These are phyloP conservation scores for Quercus rubra DNA, from an alignment of 306 rosid genomes.

Conservation along the genomic window DNA sequence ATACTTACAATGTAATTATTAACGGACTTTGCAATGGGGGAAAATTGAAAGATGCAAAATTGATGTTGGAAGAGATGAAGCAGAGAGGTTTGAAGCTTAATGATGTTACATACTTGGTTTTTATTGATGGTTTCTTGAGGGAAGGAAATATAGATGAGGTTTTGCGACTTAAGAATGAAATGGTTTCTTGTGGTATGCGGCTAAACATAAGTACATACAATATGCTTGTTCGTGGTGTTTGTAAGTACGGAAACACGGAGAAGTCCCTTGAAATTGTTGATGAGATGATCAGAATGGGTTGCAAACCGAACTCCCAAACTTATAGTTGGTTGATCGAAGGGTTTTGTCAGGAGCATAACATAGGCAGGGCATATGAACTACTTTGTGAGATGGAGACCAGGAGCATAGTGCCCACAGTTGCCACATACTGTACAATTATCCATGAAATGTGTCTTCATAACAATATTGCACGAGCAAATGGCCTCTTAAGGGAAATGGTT, in stretches of 20 bases:
- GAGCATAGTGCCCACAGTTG: constrained; percentile 21
- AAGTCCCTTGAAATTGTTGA: constrained; percentile 22
- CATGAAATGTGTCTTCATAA: constrained; percentile 20
- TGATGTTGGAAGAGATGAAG: constrained; percentile 26
- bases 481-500: constrained; percentile 25
- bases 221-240: constrained; percentile 27
- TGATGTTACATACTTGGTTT: constrained; percentile 7
- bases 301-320: constrained; percentile 19
- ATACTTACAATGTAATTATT: constrained; percentile 26
- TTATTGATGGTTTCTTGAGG: constrained; percentile 35
- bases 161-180: constrained; percentile 26
- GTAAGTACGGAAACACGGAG: constrained; percentile 35
- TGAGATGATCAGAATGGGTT: constrained; percentile 32
- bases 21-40: constrained; percentile 31
- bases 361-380: constrained; percentile 19
- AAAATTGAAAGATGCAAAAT: constrained; percentile 30
- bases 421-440: constrained; percentile 31
- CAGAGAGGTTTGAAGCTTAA: constrained; percentile 30
- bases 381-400: constrained; percentile 36
- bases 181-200: constrained; percentile 22
- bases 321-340: constrained; percentile 35
- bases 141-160: constrained; percentile 35
- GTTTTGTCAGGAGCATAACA: constrained; percentile 22
- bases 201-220: constrained; percentile 13
- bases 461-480: constrained; percentile 22